Conservation (phyloP, 345 rosid genomes). For the Populus tremula region DNA sequence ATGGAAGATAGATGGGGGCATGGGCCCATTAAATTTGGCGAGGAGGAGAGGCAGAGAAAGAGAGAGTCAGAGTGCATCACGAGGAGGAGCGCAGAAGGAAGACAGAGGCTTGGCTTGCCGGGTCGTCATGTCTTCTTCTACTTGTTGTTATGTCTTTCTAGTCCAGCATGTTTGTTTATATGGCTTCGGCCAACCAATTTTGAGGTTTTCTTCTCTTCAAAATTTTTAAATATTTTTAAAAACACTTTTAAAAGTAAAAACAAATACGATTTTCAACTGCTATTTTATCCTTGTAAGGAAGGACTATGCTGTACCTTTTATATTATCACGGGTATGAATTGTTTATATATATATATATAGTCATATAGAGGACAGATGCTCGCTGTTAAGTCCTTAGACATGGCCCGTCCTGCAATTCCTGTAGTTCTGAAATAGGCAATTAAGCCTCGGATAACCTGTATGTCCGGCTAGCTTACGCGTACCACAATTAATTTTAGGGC, state of each 20-base stretch:
- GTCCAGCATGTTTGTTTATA: background rate
- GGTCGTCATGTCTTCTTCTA: background rate
- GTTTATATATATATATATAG: too few species aligned
- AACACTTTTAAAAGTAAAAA: too few species aligned
- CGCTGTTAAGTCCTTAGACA: background rate
- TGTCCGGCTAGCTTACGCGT: too few species aligned
- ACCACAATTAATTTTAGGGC: too few species aligned
- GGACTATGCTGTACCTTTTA: background rate
- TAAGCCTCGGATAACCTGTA: background rate
- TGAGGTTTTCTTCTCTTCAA: background rate
- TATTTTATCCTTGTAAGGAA: background rate
- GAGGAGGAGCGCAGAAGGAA: constrained; percentile 8
- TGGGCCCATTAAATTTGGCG: background rate
- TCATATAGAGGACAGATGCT: background rate
- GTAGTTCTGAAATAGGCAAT: background rate
- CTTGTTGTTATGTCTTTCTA: background rate
- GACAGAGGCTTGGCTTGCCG: background rate
- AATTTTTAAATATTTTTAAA: too few species aligned
- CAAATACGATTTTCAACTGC: too few species aligned
- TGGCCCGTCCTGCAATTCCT: background rate
- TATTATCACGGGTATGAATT: background rate
- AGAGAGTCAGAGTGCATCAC: constrained; percentile 5
- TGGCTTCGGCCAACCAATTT: background rate
- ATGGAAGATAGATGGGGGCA: background rate
- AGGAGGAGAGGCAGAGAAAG: background rate